phyloP scores from a whole-genome alignment of 192 early-diverging fungal species.

The Coemansia asiatica region DNA sequence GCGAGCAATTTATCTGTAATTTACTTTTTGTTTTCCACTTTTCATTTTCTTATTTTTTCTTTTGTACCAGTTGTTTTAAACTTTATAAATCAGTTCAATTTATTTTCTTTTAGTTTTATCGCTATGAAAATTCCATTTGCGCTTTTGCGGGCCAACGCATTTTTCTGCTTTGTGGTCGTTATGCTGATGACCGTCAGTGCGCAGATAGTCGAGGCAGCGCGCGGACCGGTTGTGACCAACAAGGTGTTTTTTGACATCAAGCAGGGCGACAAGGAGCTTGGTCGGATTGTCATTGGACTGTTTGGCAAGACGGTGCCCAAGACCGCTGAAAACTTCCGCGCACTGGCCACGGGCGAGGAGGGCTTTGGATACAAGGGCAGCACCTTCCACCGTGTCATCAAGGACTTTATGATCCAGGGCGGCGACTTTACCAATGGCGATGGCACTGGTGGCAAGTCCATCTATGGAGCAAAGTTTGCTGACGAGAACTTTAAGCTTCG shows the following conservation, averaged over 20 bases:
- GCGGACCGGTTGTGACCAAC: slow-evolving; percentile 67
- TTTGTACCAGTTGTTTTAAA: neutral
- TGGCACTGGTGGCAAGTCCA: slow-evolving; percentile 82
- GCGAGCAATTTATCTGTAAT: too few relatives aligned
- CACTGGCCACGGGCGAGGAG: slow-evolving; percentile 57
- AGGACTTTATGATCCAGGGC: slow-evolving; percentile 91
- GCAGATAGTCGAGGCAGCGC: slow-evolving; percentile 52
- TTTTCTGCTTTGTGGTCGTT: slow-evolving; percentile 35
- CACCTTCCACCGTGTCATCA: slow-evolving; percentile 86
- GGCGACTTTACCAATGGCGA: slow-evolving; percentile 76
- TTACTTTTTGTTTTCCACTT: neutral
- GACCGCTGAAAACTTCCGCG: slow-evolving; percentile 93
- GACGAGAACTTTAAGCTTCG: slow-evolving; percentile 79
- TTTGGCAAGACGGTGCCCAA: slow-evolving; percentile 89
- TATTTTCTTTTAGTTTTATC: neutral
- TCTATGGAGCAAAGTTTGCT: slow-evolving; percentile 77
- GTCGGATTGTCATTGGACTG: slow-evolving; percentile 50
- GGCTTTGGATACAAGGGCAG: slow-evolving; percentile 68
- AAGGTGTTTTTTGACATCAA: slow-evolving; percentile 88
- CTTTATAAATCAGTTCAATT: too few relatives aligned
- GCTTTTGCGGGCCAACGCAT: slow-evolving; percentile 34
- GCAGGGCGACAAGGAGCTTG: slow-evolving; percentile 73
- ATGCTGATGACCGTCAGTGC: slow-evolving; percentile 39
- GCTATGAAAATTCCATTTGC: slow-evolving; percentile 37
- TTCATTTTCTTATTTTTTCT: neutral